These are phyloP conservation scores for Lentinus tigrinus DNA, from an alignment of 768 basidiomycete species.

Conservation along the genomic window DNA sequence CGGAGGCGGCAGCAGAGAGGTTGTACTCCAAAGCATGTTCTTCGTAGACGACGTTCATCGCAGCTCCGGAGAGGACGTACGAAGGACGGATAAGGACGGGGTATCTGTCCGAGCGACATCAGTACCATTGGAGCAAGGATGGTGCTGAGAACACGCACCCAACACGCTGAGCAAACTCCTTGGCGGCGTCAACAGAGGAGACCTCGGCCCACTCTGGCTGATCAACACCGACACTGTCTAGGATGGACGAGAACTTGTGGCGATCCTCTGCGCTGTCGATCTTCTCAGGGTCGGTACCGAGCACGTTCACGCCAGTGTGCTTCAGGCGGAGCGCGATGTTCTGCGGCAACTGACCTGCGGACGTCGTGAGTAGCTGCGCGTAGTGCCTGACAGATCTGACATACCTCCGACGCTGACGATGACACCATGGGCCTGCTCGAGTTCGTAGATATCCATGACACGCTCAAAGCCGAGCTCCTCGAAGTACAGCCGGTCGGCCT, in stretches of 20 bases:
- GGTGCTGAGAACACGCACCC: constrained; percentile 32
- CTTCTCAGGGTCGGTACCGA: constrained; percentile 92
- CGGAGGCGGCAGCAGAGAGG: constrained; percentile 93
- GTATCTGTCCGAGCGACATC: constrained; percentile 41
- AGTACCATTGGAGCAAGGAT: background rate
- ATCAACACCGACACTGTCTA: constrained; percentile 93
- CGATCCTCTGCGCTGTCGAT: constrained; percentile 98
- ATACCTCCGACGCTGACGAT: constrained; percentile 94
- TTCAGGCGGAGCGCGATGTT: constrained; percentile 97
- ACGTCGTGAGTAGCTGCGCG: background rate
- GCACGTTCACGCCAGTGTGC: constrained; percentile 84
- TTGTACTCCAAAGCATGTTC: constrained; percentile 88
- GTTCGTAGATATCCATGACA: constrained; percentile 99
- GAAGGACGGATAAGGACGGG: constrained; percentile 98
- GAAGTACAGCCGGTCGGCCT: constrained; percentile 98
- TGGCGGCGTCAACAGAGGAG: constrained; percentile 84
- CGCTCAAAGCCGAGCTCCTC: constrained; percentile 97
- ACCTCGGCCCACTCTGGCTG: constrained; percentile 97
- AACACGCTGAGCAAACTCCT: constrained; percentile 85
- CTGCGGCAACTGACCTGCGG: constrained; percentile 89
- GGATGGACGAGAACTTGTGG: constrained; percentile 97
- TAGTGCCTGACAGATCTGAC: background rate
- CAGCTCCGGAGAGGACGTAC: constrained; percentile 97
- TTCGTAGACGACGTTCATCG: constrained; percentile 98
- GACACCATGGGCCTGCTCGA: constrained; percentile 90